phyloP scores from a whole-genome alignment of 345 rosid species.

The Geranium rotundifolium region DNA sequence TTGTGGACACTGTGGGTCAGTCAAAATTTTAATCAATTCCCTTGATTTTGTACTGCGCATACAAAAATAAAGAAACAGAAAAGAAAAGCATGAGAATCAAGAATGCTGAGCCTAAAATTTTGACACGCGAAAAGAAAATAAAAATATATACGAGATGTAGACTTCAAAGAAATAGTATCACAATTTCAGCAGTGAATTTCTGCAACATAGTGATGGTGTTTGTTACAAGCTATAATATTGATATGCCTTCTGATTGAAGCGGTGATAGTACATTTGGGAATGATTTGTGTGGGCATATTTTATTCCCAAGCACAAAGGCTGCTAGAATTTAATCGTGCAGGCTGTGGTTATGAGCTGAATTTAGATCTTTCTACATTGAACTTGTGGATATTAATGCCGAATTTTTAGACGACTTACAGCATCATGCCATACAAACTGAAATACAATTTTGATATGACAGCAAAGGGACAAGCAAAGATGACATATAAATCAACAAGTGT shows the following conservation, averaged over 20 bases:
- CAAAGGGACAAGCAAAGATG: not conserved
- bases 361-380: not conserved
- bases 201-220: no score
- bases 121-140: not conserved
- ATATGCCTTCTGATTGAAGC: no score
- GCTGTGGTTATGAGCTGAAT: no score
- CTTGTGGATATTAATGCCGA: not conserved
- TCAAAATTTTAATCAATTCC: constrained; percentile 60
- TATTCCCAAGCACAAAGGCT: no score
- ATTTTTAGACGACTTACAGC: not conserved
- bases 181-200: no score
- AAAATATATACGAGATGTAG: no score
- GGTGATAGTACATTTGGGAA: no score
- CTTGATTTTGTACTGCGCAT: constrained; percentile 57
- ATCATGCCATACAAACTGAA: not conserved
- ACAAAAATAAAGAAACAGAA: constrained; percentile 1
- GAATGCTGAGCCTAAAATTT: no score
- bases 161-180: no score
- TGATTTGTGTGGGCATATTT: no score
- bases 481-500: not conserved
- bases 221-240: no score
- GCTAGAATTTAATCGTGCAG: no score
- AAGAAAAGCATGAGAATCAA: not conserved
- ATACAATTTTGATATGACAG: not conserved
- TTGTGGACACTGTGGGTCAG: constrained; percentile 59